A percentile compares a stretch with the other conserved stretches of the same genome.
These are phyloP conservation scores for Leccinum aurantiacum DNA, from an alignment of 768 basidiomycete species.

Conservation along the genomic window DNA sequence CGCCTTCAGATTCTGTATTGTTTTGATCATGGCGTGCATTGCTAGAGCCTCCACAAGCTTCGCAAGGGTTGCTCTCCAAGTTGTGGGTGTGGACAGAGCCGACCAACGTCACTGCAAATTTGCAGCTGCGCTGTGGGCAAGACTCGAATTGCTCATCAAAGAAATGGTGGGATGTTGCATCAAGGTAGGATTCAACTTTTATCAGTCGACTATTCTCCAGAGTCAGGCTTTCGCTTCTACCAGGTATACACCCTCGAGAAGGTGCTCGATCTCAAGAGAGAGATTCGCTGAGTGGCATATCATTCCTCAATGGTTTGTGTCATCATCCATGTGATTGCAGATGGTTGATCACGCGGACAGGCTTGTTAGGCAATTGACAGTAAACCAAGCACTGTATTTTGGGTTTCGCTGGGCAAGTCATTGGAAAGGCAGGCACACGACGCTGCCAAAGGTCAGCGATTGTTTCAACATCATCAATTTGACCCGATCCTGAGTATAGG, in stretches of 20 bases:
- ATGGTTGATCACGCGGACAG: slow-evolving; percentile 2
- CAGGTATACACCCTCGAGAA: slow-evolving; percentile 95
- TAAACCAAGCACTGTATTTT: slow-evolving; percentile 89
- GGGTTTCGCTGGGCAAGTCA: slow-evolving; percentile 77
- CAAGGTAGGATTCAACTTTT: slow-evolving; percentile 52
- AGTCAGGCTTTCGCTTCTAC: background rate
- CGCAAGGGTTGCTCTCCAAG: slow-evolving; percentile 61
- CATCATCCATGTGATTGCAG: too few relatives aligned
- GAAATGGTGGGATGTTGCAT: slow-evolving; percentile 91
- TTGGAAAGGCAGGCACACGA: slow-evolving; percentile 84
- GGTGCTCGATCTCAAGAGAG: slow-evolving; percentile 86
- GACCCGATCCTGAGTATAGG: slow-evolving; percentile 42
- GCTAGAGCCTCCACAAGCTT: slow-evolving; percentile 23
- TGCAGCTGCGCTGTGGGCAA: slow-evolving; percentile 50
- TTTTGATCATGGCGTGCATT: background rate
- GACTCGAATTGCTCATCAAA: slow-evolving; percentile 73
- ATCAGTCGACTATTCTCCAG: background rate
- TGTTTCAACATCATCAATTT: background rate
- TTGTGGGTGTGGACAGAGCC: slow-evolving; percentile 90
- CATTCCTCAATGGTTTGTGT: slow-evolving; percentile 82
- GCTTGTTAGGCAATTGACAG: slow-evolving; percentile 73
- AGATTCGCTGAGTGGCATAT: slow-evolving; percentile 62
- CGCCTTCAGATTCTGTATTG: background rate
- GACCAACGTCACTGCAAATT: slow-evolving; percentile 84
- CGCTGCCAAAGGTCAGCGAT: slow-evolving; percentile 64